Conservation (phyloP, 176 grass and related monocot genomes). For the Typha latifolia region DNA sequence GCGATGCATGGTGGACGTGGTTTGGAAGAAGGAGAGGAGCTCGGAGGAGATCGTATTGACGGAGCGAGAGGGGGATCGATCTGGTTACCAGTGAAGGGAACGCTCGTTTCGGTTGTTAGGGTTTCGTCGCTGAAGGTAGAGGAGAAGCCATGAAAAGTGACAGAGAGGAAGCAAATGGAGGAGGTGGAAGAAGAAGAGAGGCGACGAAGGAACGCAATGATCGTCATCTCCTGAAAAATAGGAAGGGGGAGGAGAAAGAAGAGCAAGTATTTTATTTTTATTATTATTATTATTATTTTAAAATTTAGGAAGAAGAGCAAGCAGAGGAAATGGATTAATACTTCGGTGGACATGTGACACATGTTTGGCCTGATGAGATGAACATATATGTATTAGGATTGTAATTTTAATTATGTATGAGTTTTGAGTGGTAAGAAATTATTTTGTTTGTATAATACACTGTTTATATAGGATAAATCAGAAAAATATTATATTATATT, state of each 20-base stretch:
- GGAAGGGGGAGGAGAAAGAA: background rate
- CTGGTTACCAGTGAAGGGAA: slow-evolving; percentile 47
- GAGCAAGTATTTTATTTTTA: too few species aligned
- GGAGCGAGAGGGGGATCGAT: slow-evolving; percentile 41
- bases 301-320: too few species aligned
- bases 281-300: too few species aligned
- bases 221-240: background rate
- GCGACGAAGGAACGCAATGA: slow-evolving; percentile 41
- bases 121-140: slow-evolving; percentile 23
- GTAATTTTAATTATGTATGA: too few species aligned
- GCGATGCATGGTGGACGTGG: slow-evolving; percentile 69
- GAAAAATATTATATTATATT: too few species aligned
- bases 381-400: too few species aligned
- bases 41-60: slow-evolving; percentile 26
- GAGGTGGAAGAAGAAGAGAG: slow-evolving; percentile 20
- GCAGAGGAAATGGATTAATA: too few species aligned
- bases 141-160: slow-evolving; percentile 20
- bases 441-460: too few species aligned
- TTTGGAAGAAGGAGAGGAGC: slow-evolving; percentile 45
- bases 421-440: too few species aligned
- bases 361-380: too few species aligned
- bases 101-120: slow-evolving; percentile 55
- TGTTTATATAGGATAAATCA: too few species aligned
- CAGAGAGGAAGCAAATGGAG: slow-evolving; percentile 32
- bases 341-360: too few species aligned